These are phyloP conservation scores for Sporopachydermia cereana DNA, from an alignment of 1,139 yeast genomes.

Conservation along the genomic window DNA sequence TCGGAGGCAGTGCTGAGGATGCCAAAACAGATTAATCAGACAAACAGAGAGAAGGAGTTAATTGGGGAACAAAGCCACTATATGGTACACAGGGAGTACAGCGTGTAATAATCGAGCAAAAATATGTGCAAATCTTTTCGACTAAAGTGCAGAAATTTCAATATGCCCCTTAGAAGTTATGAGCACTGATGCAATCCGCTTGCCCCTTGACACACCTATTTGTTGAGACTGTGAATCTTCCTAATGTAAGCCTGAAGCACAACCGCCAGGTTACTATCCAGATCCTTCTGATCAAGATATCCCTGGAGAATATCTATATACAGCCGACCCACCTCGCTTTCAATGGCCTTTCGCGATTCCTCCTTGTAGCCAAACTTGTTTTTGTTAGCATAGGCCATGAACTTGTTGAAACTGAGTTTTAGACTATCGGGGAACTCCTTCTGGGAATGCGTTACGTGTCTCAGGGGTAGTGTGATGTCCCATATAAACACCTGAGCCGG, in stretches of 20 bases:
- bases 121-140: too few relatives aligned
- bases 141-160: too few relatives aligned
- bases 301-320: neutral
- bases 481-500: constrained; percentile 35
- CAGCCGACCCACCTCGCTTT: neutral
- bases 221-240: constrained; percentile 6
- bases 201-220: too few relatives aligned
- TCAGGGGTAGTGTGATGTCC: constrained; percentile 57
- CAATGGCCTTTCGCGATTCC: neutral
- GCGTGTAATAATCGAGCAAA: too few relatives aligned
- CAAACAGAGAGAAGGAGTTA: too few relatives aligned
- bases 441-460: constrained; percentile 33
- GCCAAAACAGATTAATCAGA: constrained; percentile 1
- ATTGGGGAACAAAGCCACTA: too few relatives aligned
- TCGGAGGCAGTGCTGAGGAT: constrained; percentile 2
- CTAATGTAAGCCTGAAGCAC: constrained; percentile 13
- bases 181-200: too few relatives aligned
- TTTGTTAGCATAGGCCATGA: constrained; percentile 38
- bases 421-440: constrained; percentile 43
- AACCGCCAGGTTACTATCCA: constrained; percentile 18
- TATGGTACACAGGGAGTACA: too few relatives aligned
- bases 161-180: too few relatives aligned
- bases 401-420: constrained; percentile 62
- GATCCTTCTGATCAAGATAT: constrained; percentile 11
- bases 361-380: constrained; percentile 16